A percentile compares a stretch with the other conserved stretches of the same genome.
Evolutionary conservation across 2,329 filamentous ascomycete genomes (phyloP).

Genomic region (Pyrenophora tritici-repentis): DNA sequence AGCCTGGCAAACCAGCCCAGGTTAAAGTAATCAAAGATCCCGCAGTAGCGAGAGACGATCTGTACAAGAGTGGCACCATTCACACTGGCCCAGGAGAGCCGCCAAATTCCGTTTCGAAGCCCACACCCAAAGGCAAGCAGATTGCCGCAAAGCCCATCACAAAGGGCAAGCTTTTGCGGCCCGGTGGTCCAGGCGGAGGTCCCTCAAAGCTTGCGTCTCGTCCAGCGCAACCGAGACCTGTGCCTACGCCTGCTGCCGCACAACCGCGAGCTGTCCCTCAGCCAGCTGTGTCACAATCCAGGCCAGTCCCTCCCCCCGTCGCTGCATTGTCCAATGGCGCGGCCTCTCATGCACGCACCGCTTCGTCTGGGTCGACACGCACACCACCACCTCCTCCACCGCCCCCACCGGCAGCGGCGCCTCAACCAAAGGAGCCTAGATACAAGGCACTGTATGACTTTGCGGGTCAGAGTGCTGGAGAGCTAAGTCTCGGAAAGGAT

Average conservation of each 20-base stretch:
- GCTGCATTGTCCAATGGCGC: slow-evolving; percentile 57
- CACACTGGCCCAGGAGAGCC: slow-evolving; percentile 86
- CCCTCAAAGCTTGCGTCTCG: slow-evolving; percentile 71
- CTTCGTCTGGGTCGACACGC: slow-evolving; percentile 52
- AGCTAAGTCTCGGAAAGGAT: slow-evolving; percentile 78
- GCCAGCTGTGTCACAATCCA: slow-evolving; percentile 53
- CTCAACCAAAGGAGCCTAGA: slow-evolving; percentile 69
- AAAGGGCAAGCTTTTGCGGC: slow-evolving; percentile 87
- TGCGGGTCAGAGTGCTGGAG: slow-evolving; percentile 79
- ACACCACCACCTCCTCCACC: slow-evolving; percentile 54
- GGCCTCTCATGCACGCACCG: slow-evolving; percentile 45
- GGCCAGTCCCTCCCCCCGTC: slow-evolving; percentile 61
- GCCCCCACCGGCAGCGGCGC: slow-evolving; percentile 66
- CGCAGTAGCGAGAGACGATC: slow-evolving; percentile 70
- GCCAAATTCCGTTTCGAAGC: slow-evolving; percentile 78
- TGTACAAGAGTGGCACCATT: slow-evolving; percentile 91
- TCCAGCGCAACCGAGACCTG: slow-evolving; percentile 47
- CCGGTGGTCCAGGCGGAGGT: slow-evolving; percentile 81
- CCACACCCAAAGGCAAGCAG: slow-evolving; percentile 85
- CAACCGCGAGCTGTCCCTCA: slow-evolving; percentile 53
- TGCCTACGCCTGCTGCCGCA: slow-evolving; percentile 41
- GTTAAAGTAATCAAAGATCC: slow-evolving; percentile 93
- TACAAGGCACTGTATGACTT: slow-evolving; percentile 96
- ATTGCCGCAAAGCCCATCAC: slow-evolving; percentile 89
- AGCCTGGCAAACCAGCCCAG: slow-evolving; percentile 85